A percentile compares a stretch with the other conserved stretches of the same genome.
Conservation (phyloP, 169 alveolate genomes). For the Theileria equi region DNA sequence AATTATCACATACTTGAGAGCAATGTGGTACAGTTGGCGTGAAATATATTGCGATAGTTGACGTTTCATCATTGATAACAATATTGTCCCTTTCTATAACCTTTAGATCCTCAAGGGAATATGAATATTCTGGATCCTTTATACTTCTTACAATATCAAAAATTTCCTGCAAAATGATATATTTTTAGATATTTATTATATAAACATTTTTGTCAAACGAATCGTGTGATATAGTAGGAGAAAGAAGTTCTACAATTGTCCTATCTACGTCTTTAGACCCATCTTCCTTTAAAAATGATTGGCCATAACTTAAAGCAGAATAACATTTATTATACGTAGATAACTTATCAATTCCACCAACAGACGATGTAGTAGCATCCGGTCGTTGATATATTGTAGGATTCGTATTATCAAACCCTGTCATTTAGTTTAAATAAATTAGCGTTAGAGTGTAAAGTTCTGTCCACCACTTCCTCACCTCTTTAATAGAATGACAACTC, state of each 20-base stretch:
- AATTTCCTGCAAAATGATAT: conserved; percentile 72
- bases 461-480: conserved; percentile 20
- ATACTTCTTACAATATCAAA: conserved; percentile 88
- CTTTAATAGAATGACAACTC: background rate
- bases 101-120: conserved; percentile 92
- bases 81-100: conserved; percentile 88
- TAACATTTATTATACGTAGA: too few relatives aligned
- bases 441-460: too few relatives aligned
- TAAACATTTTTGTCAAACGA: conserved; percentile 36
- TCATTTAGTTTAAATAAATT: too few relatives aligned
- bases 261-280: background rate
- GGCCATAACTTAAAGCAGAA: too few relatives aligned
- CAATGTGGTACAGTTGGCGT: conserved; percentile 98
- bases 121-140: conserved; percentile 98
- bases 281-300: too few relatives aligned
- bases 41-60: conserved; percentile 81
- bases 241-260: conserved; percentile 6
- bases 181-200: too few relatives aligned
- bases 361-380: too few relatives aligned
- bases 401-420: background rate
- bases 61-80: conserved; percentile 74
- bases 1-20: conserved; percentile 64
- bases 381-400: too few relatives aligned
- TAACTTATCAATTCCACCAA: too few relatives aligned
- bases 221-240: conserved; percentile 27